Evolutionary conservation across 805 yeast genomes (phyloP), one percentile per base, ranked within the genome.

Genomic region (Clavispora santaluciae): DNA sequence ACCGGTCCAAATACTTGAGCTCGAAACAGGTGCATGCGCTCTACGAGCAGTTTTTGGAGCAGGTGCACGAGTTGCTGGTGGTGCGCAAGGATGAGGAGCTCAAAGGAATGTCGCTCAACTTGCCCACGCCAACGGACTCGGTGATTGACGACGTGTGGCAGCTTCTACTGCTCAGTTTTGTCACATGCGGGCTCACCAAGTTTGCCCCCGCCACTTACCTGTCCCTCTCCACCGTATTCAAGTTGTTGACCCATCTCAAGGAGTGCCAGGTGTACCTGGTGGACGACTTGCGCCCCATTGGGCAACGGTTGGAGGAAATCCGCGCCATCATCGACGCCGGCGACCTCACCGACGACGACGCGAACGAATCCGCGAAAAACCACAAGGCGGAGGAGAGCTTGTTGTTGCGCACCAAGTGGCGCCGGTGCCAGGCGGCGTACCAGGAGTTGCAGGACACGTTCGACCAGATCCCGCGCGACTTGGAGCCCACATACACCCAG

Each of bases 181-280:
- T 91, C 55, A 87, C 98, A 2, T 93, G 95, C 44, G 99, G 99
- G 3, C 70, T 88, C 52, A 84, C 85, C 35, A 83, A 88, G 51
- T 76, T 88, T 25, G 95, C 96, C 1, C 96, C 98, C 1, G 96
- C 97, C 4, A 86, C 96, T 1, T 93, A 86, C 63, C 91, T 95
- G 5, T 86, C 95, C 3, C 66, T 91, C 31, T 74, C 89, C 31
- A 88, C 98, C 0, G 95, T 93, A 16, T 83, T 83, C 63, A 79
- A 93, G 51, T 67, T 93, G 43, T 70, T 93, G 50, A 86, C 79
- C 48, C 98, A 91, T 63, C 67, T 91, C 46, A 76, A 79, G 49
- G 96, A 86, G 57, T 78, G 86, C 37, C 81, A 80, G 41, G 87
- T 86, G 16, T 91, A 81, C 61, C 89, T 97, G 1, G 79, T 78